Evolutionary conservation across 129 eudicot genomes (phyloP).

Genomic region (Solidago caesia): DNA sequence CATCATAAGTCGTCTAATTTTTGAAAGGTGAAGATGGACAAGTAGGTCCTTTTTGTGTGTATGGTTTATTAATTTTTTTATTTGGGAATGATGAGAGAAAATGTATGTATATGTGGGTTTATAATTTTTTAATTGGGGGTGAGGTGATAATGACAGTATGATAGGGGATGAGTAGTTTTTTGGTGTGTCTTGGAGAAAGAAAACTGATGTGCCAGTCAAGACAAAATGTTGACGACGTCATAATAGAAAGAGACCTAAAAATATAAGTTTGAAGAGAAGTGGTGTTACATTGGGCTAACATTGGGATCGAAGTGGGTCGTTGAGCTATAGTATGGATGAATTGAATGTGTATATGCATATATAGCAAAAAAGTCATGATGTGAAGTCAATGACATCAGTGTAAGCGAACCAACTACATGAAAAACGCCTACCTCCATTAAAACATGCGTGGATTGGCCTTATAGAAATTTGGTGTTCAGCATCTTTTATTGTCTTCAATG

Average conservation of each 20-base stretch:
- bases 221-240: no score
- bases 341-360: slow-evolving; percentile 11
- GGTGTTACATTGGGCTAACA: background rate
- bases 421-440: slow-evolving; percentile 23
- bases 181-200: background rate
- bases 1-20: no score
- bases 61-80: no score
- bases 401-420: slow-evolving; percentile 29
- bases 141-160: no score
- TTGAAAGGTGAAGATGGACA: no score
- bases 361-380: slow-evolving; percentile 19
- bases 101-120: no score
- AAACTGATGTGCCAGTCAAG: background rate
- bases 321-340: background rate
- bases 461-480: slow-evolving; percentile 12
- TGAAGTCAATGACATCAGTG: slow-evolving; percentile 29
- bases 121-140: no score
- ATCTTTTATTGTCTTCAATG: slow-evolving; percentile 13
- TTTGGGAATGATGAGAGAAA: no score
- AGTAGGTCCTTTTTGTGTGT: no score
- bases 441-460: slow-evolving; percentile 21
- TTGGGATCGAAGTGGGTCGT: background rate
- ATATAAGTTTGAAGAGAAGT: background rate
- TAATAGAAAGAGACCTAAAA: no score
- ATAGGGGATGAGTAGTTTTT: no score